phyloP scores from a whole-genome alignment of 768 basidiomycete species.

The Hortiboletus campestris region DNA sequence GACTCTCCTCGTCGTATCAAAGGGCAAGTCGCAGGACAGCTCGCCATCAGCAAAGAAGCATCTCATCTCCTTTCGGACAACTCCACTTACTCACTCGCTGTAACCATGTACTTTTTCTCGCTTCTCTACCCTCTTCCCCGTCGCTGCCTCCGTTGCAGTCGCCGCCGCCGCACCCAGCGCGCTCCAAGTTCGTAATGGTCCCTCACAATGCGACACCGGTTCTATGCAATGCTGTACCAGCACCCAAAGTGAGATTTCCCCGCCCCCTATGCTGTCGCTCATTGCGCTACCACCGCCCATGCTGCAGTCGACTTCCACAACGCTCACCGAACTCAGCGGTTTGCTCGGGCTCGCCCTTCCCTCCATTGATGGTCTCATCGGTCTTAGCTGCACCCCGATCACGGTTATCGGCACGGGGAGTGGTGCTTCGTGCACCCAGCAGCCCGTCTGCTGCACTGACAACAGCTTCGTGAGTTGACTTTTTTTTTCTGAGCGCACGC shows the following conservation, averaged over 20 bases:
- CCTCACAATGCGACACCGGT: conserved; percentile 12
- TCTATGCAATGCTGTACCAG: conserved; percentile 8
- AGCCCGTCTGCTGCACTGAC: conserved; percentile 19
- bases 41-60: neutral
- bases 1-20: conserved; percentile 4
- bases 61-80: neutral
- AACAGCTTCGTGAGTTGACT: conserved; percentile 7
- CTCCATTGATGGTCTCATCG: neutral
- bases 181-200: neutral
- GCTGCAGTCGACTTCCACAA: neutral
- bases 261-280: too few relatives aligned
- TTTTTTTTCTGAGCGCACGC: neutral
- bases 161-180: conserved; percentile 7
- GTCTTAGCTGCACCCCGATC: conserved; percentile 4
- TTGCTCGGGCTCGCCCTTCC: neutral
- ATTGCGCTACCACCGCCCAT: neutral
- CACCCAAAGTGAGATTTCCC: neutral
- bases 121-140: conserved; percentile 4
- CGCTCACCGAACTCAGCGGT: neutral
- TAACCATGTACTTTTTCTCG: conserved; percentile 6
- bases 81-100: neutral
- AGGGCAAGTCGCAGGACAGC: neutral
- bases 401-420: neutral
- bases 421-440: conserved; percentile 2
- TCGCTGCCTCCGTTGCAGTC: conserved; percentile 7